Percentiles rank a stretch among this genome's conserved stretches.
Conservation (phyloP, 1,139 yeast species). For the Taiozyma sp. region DNA sequence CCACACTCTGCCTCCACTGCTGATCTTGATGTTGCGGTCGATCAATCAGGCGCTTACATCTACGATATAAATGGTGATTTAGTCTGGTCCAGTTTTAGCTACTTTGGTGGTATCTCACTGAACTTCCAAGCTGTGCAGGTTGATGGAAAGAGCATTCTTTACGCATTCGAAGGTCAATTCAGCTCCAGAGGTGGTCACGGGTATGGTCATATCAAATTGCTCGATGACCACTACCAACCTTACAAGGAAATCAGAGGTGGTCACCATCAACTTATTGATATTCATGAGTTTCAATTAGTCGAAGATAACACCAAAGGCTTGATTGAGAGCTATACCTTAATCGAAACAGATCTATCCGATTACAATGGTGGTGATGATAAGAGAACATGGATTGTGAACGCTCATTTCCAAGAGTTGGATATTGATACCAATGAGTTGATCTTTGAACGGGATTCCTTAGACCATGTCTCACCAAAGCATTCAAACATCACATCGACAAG, state of each 20-base stretch:
- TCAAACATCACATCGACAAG: conserved; percentile 27
- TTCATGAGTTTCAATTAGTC: conserved; percentile 33
- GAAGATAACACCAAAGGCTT: conserved; percentile 28
- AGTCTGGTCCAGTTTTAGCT: conserved; percentile 34
- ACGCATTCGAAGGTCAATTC: conserved; percentile 33
- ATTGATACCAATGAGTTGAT: conserved; percentile 33
- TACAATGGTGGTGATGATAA: conserved; percentile 24
- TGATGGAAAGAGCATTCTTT: conserved; percentile 27
- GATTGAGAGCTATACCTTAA: conserved; percentile 32
- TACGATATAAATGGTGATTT: conserved; percentile 31
- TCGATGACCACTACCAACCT: conserved; percentile 28
- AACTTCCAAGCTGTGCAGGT: conserved; percentile 31
- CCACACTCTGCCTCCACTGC: conserved; percentile 29
- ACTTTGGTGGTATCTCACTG: conserved; percentile 31
- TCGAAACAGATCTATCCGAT: conserved; percentile 26
- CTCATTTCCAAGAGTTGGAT: conserved; percentile 34
- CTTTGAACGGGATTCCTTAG: conserved; percentile 37
- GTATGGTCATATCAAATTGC: conserved; percentile 33
- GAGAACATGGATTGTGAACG: conserved; percentile 33
- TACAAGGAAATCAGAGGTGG: conserved; percentile 31
- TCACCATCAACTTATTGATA: conserved; percentile 30
- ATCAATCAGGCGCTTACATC: conserved; percentile 32
- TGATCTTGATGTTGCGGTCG: conserved; percentile 24
- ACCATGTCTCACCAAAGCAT: conserved; percentile 33
- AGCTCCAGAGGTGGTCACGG: conserved; percentile 34